Evolutionary conservation across 768 basidiomycete species (phyloP).

Genomic region (Lentinula edodes): DNA sequence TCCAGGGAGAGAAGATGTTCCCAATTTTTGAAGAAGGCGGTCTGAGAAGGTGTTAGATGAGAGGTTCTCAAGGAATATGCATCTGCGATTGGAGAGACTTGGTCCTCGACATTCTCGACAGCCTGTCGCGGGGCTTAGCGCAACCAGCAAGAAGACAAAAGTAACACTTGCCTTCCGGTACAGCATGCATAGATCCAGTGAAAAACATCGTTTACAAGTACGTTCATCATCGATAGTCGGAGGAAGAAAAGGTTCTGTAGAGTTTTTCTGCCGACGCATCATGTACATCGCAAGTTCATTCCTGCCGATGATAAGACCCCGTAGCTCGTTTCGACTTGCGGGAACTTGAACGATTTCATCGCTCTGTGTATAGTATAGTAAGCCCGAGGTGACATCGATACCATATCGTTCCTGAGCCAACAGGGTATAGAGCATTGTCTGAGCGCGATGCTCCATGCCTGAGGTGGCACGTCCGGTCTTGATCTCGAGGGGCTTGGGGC

Average conservation of each 20-base stretch:
- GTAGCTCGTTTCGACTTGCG: conserved; percentile 73
- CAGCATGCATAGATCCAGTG: conserved; percentile 85
- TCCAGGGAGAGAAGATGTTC: conserved; percentile 79
- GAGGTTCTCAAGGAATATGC: conserved; percentile 75
- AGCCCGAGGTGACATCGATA: conserved; percentile 69
- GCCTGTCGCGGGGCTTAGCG: conserved; percentile 33
- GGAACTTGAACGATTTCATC: conserved; percentile 85
- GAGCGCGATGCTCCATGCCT: conserved; percentile 92
- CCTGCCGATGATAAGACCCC: conserved; percentile 72
- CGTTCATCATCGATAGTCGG: conserved; percentile 80
- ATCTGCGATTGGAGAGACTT: conserved; percentile 50
- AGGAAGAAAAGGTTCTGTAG: conserved; percentile 64
- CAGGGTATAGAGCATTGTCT: conserved; percentile 95
- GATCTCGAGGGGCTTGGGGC: conserved; percentile 84
- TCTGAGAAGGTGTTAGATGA: conserved; percentile 65
- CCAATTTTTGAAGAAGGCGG: conserved; percentile 86
- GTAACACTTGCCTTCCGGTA: conserved; percentile 67
- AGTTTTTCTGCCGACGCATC: conserved; percentile 37
- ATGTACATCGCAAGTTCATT: conserved; percentile 84
- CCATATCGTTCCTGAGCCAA: conserved; percentile 90
- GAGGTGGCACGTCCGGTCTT: conserved; percentile 81
- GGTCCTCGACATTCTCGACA: conserved; percentile 59
- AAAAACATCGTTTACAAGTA: conserved; percentile 77
- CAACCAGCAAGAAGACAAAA: neutral
- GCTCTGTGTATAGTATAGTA: conserved; percentile 92